Evolutionary conservation across 208 protist genomes (phyloP).

Genomic region (Sergeia podlipaevii): DNA sequence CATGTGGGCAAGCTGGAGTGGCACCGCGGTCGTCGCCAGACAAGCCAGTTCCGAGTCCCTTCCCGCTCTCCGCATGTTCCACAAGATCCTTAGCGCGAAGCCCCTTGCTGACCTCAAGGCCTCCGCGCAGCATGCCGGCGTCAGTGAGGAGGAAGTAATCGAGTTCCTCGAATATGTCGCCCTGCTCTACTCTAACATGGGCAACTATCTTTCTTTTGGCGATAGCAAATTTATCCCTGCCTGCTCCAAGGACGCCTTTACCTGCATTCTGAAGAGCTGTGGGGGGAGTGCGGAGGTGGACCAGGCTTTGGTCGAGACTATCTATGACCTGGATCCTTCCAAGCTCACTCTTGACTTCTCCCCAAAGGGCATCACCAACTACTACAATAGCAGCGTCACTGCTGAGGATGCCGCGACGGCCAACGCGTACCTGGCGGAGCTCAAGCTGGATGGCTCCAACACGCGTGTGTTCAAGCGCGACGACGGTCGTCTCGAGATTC

Average conservation of each 20-base stretch:
- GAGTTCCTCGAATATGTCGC: conserved; percentile 77
- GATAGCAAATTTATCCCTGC: conserved; percentile 92
- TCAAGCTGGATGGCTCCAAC: conserved; percentile 66
- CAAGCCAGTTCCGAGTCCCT: conserved; percentile 65
- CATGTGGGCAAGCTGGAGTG: conserved; percentile 51
- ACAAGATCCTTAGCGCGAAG: conserved; percentile 27
- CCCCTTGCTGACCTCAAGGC: conserved; percentile 16
- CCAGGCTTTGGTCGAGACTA: conserved; percentile 39
- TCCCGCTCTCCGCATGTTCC: conserved; percentile 45
- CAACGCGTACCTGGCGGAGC: conserved; percentile 65
- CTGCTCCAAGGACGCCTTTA: conserved; percentile 48
- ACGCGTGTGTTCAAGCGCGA: conserved; percentile 76
- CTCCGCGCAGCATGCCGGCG: conserved; percentile 4
- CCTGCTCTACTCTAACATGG: conserved; percentile 88
- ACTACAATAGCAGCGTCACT: conserved; percentile 81
- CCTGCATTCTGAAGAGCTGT: conserved; percentile 28
- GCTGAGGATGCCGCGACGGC: conserved; percentile 63
- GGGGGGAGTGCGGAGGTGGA: conserved; percentile 9
- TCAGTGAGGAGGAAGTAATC: conserved; percentile 43
- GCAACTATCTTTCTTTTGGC: conserved; percentile 93
- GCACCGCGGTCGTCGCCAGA: conserved; percentile 36
- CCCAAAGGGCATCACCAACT: conserved; percentile 65
- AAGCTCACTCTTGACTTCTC: conserved; percentile 68
- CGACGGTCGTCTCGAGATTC: conserved; percentile 36
- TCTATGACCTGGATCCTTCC: conserved; percentile 51